phyloP scores from a whole-genome alignment of 495 filamentous ascomycete genomes.

The Penicillium ucsense region DNA sequence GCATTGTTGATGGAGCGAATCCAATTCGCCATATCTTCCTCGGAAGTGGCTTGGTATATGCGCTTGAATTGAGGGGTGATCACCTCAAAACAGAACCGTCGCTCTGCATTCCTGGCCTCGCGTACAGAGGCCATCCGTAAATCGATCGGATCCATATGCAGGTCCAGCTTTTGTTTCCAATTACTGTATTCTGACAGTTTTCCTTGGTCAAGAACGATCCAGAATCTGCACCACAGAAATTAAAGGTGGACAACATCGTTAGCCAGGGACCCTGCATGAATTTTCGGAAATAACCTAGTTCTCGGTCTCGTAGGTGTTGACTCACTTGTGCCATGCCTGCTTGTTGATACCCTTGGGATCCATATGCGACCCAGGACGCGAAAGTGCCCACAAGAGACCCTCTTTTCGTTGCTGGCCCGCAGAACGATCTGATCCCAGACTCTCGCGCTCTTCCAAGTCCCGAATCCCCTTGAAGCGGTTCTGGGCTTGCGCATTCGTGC shows the following conservation, averaged over 20 bases:
- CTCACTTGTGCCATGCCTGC: slow-evolving; percentile 98
- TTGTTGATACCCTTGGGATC: slow-evolving; percentile 94
- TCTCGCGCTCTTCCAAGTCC: slow-evolving; percentile 76
- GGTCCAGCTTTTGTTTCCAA: slow-evolving; percentile 94
- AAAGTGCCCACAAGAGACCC: slow-evolving; percentile 88
- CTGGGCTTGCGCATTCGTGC: slow-evolving; percentile 35
- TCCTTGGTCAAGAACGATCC: slow-evolving; percentile 95
- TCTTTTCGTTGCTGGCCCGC: slow-evolving; percentile 65
- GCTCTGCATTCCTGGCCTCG: slow-evolving; percentile 86
- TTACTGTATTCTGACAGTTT: slow-evolving; percentile 97
- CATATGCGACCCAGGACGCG: slow-evolving; percentile 84
- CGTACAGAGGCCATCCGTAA: slow-evolving; percentile 93
- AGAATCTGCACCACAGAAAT: slow-evolving; percentile 55
- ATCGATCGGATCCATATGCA: slow-evolving; percentile 98
- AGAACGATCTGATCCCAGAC: slow-evolving; percentile 31
- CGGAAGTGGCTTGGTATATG: slow-evolving; percentile 94
- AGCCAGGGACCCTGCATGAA: too few relatives aligned
- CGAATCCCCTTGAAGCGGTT: slow-evolving; percentile 80
- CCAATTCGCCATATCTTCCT: slow-evolving; percentile 97
- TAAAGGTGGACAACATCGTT: too few relatives aligned
- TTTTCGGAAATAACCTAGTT: too few relatives aligned
- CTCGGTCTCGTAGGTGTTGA: slow-evolving; percentile 5
- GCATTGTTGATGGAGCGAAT: slow-evolving; percentile 96
- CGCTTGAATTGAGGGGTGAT: slow-evolving; percentile 96
- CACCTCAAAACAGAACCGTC: slow-evolving; percentile 96